Evolutionary conservation across 306 rosid species (phyloP).

Genomic region (Begonia masoniana): DNA sequence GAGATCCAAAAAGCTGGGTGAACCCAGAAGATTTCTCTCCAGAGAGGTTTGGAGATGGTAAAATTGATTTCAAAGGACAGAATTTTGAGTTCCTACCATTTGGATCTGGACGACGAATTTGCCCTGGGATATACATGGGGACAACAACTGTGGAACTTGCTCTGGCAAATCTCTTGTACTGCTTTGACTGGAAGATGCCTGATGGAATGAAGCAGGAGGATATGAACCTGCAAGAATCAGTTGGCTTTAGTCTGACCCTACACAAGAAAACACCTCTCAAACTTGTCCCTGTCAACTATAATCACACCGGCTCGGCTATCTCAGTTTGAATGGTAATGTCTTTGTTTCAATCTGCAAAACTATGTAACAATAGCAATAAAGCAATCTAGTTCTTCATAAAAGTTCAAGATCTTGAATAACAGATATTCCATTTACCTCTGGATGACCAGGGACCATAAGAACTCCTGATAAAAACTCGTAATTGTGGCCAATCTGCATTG

Average conservation of each 20-base stretch:
- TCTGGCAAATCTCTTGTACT: slow-evolving; percentile 31
- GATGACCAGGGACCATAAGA: too few species aligned
- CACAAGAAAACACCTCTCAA: slow-evolving; percentile 21
- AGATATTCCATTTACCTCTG: too few species aligned
- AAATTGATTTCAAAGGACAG: slow-evolving; percentile 26
- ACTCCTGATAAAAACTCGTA: too few species aligned
- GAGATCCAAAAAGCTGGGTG: slow-evolving; percentile 25
- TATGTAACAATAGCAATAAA: too few species aligned
- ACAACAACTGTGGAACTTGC: slow-evolving; percentile 12
- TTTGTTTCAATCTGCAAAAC: too few species aligned
- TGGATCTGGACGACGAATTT: slow-evolving; percentile 34
- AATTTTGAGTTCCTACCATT: slow-evolving; percentile 30
- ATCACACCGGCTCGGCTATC: too few species aligned
- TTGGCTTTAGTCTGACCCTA: slow-evolving; percentile 15
- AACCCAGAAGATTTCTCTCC: slow-evolving; percentile 34
- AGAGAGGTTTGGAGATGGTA: slow-evolving; percentile 24
- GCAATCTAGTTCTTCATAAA: too few species aligned
- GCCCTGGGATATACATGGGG: slow-evolving; percentile 25
- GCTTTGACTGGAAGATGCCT: slow-evolving; percentile 33
- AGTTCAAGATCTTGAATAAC: too few species aligned
- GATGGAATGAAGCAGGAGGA: slow-evolving; percentile 24
- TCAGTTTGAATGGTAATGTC: too few species aligned
- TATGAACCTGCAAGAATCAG: slow-evolving; percentile 30
- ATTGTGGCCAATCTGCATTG: too few species aligned
- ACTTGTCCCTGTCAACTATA: slow-evolving; percentile 15